phyloP scores from a whole-genome alignment of 768 basidiomycete species.

The Amanita brunnescens region DNA sequence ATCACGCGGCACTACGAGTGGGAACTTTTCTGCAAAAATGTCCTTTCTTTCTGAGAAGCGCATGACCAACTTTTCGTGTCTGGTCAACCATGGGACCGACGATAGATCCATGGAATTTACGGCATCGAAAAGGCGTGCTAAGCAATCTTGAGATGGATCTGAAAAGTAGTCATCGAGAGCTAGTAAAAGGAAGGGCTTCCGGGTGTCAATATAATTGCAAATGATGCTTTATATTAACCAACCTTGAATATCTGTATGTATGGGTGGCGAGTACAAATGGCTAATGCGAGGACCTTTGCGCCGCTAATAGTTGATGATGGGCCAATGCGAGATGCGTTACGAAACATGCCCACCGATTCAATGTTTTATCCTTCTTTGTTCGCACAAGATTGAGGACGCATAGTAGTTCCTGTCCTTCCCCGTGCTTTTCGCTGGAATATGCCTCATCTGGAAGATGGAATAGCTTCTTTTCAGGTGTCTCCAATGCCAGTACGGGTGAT shows the following conservation, averaged over 20 bases:
- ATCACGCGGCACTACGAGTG: slow-evolving; percentile 24
- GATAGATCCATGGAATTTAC: slow-evolving; percentile 87
- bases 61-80: slow-evolving; percentile 82
- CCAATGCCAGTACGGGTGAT: slow-evolving; percentile 69
- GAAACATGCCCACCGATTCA: slow-evolving; percentile 49
- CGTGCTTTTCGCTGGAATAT: slow-evolving; percentile 12
- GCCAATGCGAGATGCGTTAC: neutral
- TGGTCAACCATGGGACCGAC: slow-evolving; percentile 67
- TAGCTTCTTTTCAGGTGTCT: slow-evolving; percentile 38
- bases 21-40: slow-evolving; percentile 82
- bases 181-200: slow-evolving; percentile 77
- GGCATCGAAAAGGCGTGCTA: slow-evolving; percentile 84
- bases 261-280: slow-evolving; percentile 87
- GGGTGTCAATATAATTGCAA: slow-evolving; percentile 22
- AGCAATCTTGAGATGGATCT: slow-evolving; percentile 82
- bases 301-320: slow-evolving; percentile 43
- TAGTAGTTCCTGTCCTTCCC: slow-evolving; percentile 47
- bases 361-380: slow-evolving; percentile 82
- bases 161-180: slow-evolving; percentile 94
- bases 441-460: slow-evolving; percentile 28
- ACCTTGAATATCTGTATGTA: slow-evolving; percentile 97
- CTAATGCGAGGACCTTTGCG: slow-evolving; percentile 89
- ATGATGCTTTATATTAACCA: slow-evolving; percentile 10
- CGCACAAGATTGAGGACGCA: slow-evolving; percentile 88
- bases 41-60: slow-evolving; percentile 88